Evolutionary conservation across 495 filamentous ascomycete species (phyloP).

Genomic region (Hyaloscypha bicolor): DNA sequence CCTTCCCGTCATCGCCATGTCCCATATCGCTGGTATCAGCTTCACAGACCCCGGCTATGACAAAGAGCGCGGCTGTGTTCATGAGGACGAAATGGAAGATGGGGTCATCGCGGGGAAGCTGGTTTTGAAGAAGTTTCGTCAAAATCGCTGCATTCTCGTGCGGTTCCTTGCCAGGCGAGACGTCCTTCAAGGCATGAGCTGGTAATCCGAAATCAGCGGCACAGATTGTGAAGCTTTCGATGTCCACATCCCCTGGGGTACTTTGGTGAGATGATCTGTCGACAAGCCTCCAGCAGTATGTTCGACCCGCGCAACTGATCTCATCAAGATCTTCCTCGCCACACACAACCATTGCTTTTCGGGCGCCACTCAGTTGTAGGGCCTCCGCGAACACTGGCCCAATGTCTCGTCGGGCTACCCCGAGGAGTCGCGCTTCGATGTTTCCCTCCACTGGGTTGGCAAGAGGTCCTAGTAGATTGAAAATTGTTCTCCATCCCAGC

Average conservation of each 20-base stretch:
- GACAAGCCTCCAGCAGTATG: slow-evolving; percentile 82
- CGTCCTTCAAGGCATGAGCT: slow-evolving; percentile 70
- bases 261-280: slow-evolving; percentile 37
- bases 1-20: slow-evolving; percentile 68
- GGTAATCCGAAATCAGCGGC: slow-evolving; percentile 85
- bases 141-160: slow-evolving; percentile 86
- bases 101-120: slow-evolving; percentile 72
- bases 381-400: slow-evolving; percentile 88
- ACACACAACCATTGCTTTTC: slow-evolving; percentile 88
- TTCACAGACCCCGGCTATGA: slow-evolving; percentile 83
- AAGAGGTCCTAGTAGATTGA: slow-evolving; percentile 93
- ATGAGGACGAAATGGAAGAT: slow-evolving; percentile 92
- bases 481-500: slow-evolving; percentile 90
- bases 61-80: slow-evolving; percentile 88
- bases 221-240: slow-evolving; percentile 74
- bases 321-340: slow-evolving; percentile 95
- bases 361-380: slow-evolving; percentile 70
- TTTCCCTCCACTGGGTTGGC: slow-evolving; percentile 78
- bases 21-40: slow-evolving; percentile 76
- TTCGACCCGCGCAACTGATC: slow-evolving; percentile 82
- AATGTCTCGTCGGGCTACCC: slow-evolving; percentile 83
- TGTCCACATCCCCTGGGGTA: slow-evolving; percentile 45
- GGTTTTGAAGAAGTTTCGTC: slow-evolving; percentile 70
- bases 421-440: slow-evolving; percentile 88
- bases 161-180: slow-evolving; percentile 83